Evolutionary conservation across 345 rosid genomes (phyloP), one percentile per base, ranked within the genome.

Genomic region (Eucalyptus sideroxylon): DNA sequence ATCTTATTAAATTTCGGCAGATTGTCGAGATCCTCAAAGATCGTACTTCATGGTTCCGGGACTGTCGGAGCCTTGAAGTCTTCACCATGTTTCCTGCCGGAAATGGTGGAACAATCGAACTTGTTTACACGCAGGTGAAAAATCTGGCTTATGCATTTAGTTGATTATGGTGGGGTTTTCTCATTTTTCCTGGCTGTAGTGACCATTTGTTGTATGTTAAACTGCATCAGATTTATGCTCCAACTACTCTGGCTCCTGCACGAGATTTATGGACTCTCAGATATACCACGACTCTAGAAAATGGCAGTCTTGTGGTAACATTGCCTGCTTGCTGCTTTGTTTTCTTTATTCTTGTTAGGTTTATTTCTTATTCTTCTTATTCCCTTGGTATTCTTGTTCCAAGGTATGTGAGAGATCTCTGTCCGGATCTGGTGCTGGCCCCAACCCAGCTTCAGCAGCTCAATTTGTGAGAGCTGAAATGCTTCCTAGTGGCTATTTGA

Each of bases 321-420:
- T 56, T 60, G 34, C 82, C 72, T 89, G 81, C 45, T 86, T 37
- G 53, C 17, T 12, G 5, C 50, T 37, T 42, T 30, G 47, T 26
- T 87, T 56, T 69, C 86, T 27, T 26, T 47, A 12, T 56, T 42
- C 77, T 26, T 34, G 47, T 47, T 37, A 40, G 42, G 77, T 49
- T 37, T 19, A 27, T 65, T 15, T 72, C n/a, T 50, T 62, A 45
- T 37, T 90, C 45, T 42, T 51, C 26, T 27, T 15, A 15, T 50
- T 30, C 86, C 56, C 17, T 65, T 53, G 24, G 16, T 69, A 49
- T 89, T 77, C 87, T 82, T 88, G 30, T 72, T 47, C 9, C 34
- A 89, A 98, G 99, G 95, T 98, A 65, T 98, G 99, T 89, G 99
- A 98, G 96, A 96, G 99, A 90, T 98, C 99, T 83, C 99, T 98